Percentiles rank a stretch among this genome's conserved stretches.
phyloP scores from a whole-genome alignment of 2,329 filamentous ascomycete species.

The Pyrenochaeta sp. region DNA sequence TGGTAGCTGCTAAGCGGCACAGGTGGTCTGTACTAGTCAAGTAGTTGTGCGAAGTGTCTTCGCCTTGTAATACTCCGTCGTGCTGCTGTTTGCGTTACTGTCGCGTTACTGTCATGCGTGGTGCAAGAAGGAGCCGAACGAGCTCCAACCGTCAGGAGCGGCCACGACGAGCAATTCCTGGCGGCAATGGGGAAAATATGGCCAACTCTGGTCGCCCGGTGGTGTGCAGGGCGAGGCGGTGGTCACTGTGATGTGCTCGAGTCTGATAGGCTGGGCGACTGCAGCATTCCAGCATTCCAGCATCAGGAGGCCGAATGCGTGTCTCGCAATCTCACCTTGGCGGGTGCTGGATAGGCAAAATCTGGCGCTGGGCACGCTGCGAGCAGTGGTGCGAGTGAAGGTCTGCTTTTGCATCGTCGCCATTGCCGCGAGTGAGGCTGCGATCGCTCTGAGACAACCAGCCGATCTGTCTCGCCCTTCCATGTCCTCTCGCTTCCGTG shows the following conservation, averaged over 20 bases:
- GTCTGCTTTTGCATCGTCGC: background rate
- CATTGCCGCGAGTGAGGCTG: background rate
- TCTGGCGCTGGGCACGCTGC: background rate
- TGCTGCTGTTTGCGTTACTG: background rate
- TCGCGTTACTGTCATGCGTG: no score
- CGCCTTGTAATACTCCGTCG: background rate
- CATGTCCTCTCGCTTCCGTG: slow-evolving; percentile 7
- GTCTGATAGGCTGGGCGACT: slow-evolving; percentile 22
- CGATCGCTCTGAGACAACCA: background rate
- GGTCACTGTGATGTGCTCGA: slow-evolving; percentile 20
- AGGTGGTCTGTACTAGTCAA: no score
- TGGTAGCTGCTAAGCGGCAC: background rate
- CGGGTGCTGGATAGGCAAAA: background rate
- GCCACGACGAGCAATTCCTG: background rate
- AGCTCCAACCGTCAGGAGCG: no score
- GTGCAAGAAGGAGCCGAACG: no score
- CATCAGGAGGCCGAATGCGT: slow-evolving; percentile 14
- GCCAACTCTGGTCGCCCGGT: background rate
- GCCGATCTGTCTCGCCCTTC: background rate
- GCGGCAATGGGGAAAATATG: background rate
- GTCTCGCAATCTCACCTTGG: slow-evolving; percentile 11
- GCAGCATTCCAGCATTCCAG: slow-evolving; percentile 9
- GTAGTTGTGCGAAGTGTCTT: no score
- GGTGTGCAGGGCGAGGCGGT: slow-evolving; percentile 10
- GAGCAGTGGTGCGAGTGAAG: slow-evolving; percentile 1